Conservation (phyloP, 2,329 filamentous ascomycete genomes). For the Arthrobotrys entomopaga region DNA sequence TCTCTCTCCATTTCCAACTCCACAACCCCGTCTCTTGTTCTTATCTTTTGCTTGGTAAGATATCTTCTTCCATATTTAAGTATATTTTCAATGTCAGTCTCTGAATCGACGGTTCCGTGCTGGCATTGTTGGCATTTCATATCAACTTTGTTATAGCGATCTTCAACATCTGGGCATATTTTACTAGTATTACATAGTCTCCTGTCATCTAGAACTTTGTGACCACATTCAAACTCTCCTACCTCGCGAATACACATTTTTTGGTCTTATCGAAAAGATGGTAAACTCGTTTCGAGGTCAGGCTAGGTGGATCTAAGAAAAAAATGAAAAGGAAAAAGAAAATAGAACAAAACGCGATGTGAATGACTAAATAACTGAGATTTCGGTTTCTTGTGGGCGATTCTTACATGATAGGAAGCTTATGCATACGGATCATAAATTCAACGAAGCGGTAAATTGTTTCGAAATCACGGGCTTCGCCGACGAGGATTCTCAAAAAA, state of each 20-base stretch:
- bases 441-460: no score
- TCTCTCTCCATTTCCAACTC: slow-evolving; percentile 26
- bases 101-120: not conserved
- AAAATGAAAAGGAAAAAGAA: no score
- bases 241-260: slow-evolving; percentile 23
- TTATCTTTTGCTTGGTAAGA: not conserved
- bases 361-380: no score
- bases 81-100: slow-evolving; percentile 6
- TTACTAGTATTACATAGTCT: not conserved
- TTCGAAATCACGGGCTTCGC: not conserved
- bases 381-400: no score
- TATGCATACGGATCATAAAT: no score
- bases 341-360: no score
- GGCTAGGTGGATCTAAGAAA: not conserved
- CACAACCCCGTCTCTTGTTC: slow-evolving; percentile 8
- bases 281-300: not conserved
- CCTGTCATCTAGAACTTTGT: slow-evolving; percentile 20
- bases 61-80: not conserved
- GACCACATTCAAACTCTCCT: slow-evolving; percentile 24
- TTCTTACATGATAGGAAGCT: no score
- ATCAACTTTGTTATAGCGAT: slow-evolving; percentile 1
- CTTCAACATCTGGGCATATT: not conserved
- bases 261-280: no score
- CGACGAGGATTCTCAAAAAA: not conserved
- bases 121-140: not conserved